Base-by-base conservation (phyloP, 306 rosid genomes). In the Trifolium fragiferum region DNA sequence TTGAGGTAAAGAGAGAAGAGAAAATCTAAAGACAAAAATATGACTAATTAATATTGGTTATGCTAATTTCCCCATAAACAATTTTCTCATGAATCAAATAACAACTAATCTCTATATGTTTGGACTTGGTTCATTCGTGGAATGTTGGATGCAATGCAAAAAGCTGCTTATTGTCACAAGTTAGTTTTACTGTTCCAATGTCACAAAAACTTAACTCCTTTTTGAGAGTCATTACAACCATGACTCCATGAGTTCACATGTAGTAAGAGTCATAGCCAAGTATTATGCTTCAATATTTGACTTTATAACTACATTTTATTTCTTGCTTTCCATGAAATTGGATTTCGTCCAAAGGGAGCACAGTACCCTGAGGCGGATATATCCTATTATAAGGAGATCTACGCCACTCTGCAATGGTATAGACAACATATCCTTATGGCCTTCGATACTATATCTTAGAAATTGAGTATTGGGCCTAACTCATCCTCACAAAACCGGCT, bases 391-490 rank as follows among this genome's bases (percentile, higher is more conserved):
- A 49, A 15, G 55, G 55, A 50, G 55, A 50, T 50, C 55, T 3
- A 50, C 7, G 21, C 55, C 21, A 50, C 10, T 50, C 21, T 6
- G 21, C 55, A 50, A 50, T 16, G n/a, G 21, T 50, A 7, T 16
- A 50, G 21, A 50, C 55, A 16, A 50, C 55, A 50, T 50, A 50
- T 50, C 55, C 20, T 50, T 50, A 50, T n/a, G 21, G 55, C 55
- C 55, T 49, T n/a, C n/a, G n/a, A n/a, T n/a, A n/a, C n/a, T n/a
- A n/a, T n/a, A n/a, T n/a, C n/a, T n/a, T n/a, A n/a, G n/a, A n/a
- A n/a, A n/a, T n/a, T n/a, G n/a, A n/a, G n/a, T n/a, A n/a, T n/a
- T n/a, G n/a, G n/a, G n/a, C n/a, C n/a, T n/a, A n/a, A n/a, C n/a
- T n/a, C n/a, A n/a, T n/a, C n/a, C n/a, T n/a, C n/a, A n/a, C n/a